phyloP scores from a whole-genome alignment of 805 yeast genomes.

The Wickerhamiella occidentalis region DNA sequence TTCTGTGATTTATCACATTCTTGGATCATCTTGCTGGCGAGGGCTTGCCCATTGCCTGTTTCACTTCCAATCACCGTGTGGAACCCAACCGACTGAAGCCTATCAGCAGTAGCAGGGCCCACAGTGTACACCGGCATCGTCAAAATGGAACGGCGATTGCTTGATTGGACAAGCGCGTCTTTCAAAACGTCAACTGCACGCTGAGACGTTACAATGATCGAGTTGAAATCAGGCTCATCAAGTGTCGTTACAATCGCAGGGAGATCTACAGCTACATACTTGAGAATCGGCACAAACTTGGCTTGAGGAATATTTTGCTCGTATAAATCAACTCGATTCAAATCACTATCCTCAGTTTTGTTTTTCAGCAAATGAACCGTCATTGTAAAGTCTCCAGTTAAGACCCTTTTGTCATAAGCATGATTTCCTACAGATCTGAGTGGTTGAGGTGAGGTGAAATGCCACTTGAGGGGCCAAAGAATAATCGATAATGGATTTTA shows the following conservation, averaged over 20 bases:
- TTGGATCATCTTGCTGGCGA: constrained; percentile 49
- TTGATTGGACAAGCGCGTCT: constrained; percentile 22
- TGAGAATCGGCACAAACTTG: constrained; percentile 59
- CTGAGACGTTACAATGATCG: constrained; percentile 75
- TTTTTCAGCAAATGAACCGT: constrained; percentile 46
- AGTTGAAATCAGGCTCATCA: constrained; percentile 34
- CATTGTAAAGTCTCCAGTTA: constrained; percentile 10
- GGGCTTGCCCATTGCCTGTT: constrained; percentile 65
- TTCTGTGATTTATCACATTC: constrained; percentile 15
- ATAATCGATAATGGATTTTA: too few species aligned
- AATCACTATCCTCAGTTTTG: constrained; percentile 34
- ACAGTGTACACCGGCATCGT: constrained; percentile 58
- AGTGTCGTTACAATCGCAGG: constrained; percentile 36
- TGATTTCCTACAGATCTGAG: not conserved
- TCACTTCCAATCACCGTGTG: constrained; percentile 55
- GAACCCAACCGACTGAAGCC: constrained; percentile 53
- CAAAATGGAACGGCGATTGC: constrained; percentile 18
- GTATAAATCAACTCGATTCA: constrained; percentile 54
- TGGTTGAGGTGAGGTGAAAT: not conserved
- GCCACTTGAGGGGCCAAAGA: too few species aligned
- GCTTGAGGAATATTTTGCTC: constrained; percentile 35
- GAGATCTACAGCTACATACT: constrained; percentile 47
- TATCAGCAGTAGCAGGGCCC: constrained; percentile 73
- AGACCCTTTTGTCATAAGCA: not conserved
- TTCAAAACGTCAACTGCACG: constrained; percentile 76